Evolutionary conservation across 495 filamentous ascomycete genomes (phyloP), one percentile per base, ranked within the genome.

Genomic region (Aspergillus coremiiformis): DNA sequence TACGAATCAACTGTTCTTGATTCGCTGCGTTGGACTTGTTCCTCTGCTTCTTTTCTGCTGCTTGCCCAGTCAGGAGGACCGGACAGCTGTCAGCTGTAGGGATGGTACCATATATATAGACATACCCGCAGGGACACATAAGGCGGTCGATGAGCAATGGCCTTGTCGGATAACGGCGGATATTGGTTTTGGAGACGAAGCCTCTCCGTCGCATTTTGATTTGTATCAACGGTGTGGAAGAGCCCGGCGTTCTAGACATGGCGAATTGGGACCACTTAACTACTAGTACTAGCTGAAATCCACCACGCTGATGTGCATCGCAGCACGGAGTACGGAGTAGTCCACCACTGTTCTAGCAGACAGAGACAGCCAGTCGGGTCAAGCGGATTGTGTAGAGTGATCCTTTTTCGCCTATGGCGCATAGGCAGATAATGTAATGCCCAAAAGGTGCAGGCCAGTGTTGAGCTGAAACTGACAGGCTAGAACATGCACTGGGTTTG

Each of bases 241-340:
- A 35, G 14, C 49, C 19, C 15, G 17, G 41, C 35, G 49, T 41
- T 39, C 32, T 46, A 37, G 35, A 26, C 43, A 32, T 23, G 24
- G 42, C 32, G 11, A 42, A 39, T 39, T 45, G 50, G 50, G n/a
- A 37, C 42, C 41, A 52, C 42, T 52, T 52, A 41, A 27, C 17
- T 24, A n/a, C n/a, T n/a, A n/a, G n/a, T n/a, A n/a, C n/a, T n/a
- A n/a, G n/a, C n/a, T n/a, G n/a, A 8, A 37, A 52, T 45, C 44
- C 44, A 32, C 43, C 32, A 45, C 24, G 14, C 30, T 21, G 39
- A 37, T 32, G 17, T 52, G 26, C 50, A 46, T 46, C 37, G 15
- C n/a, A n/a, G n/a, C n/a, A n/a, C n/a, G n/a, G n/a, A n/a, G n/a
- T n/a, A n/a, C n/a, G n/a, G n/a, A n/a, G 24, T 10, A 41, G 1